These are phyloP conservation scores for Penicillium decumbens DNA, from an alignment of 2,329 filamentous ascomycete genomes.

Conservation along the genomic window DNA sequence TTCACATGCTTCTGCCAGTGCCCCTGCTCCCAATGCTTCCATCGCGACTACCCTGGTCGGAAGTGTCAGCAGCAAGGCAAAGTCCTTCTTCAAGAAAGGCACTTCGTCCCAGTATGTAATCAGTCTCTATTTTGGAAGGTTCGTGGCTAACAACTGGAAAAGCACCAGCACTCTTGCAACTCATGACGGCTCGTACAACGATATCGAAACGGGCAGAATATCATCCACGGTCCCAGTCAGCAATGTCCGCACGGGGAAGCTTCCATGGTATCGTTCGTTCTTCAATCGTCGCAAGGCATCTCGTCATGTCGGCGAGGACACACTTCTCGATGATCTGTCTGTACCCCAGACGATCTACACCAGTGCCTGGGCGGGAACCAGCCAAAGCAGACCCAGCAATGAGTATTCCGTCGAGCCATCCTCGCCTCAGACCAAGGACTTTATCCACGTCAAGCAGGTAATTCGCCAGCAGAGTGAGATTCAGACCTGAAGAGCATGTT, in stretches of 20 bases:
- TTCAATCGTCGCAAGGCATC: constrained; percentile 11
- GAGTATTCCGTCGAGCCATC: constrained; percentile 15
- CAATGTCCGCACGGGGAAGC: neutral
- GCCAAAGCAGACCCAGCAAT: constrained; percentile 22
- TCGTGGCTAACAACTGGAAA: constrained; percentile 8
- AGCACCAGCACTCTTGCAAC: constrained; percentile 1
- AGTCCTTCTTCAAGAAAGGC: constrained; percentile 22
- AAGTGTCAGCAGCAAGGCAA: constrained; percentile 27
- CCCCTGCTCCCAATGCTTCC: neutral
- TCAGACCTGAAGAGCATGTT: constrained; percentile 10
- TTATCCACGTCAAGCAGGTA: constrained; percentile 33
- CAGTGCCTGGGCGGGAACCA: constrained; percentile 32
- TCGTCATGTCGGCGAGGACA: constrained; percentile 6
- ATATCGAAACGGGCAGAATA: constrained; percentile 22
- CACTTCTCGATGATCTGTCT: constrained; percentile 17
- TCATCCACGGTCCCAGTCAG: neutral
- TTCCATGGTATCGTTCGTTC: constrained; percentile 6
- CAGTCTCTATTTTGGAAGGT: neutral
- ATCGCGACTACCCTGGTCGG: constrained; percentile 18
- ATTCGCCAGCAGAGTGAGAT: constrained; percentile 33
- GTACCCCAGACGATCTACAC: constrained; percentile 26
- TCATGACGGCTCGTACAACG: constrained; percentile 5
- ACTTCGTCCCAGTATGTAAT: constrained; percentile 17
- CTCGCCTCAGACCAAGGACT: constrained; percentile 12
- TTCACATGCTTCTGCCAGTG: constrained; percentile 5